phyloP scores from a whole-genome alignment of 140 eudicot genomes.

The Artemisia princeps region DNA sequence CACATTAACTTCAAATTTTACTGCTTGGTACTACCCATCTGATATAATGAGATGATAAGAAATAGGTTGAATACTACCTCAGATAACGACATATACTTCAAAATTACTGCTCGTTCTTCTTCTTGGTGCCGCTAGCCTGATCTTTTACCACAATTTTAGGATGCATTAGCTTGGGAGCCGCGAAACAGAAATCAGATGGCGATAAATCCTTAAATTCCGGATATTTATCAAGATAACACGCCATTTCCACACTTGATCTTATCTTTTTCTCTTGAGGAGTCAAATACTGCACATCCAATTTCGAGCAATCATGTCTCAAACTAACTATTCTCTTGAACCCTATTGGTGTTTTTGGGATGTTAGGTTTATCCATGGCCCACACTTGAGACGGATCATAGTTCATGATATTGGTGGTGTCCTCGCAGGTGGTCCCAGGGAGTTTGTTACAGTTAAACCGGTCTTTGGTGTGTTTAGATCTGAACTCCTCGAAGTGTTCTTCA shows the following conservation, averaged over 20 bases:
- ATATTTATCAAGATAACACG: constrained; percentile 4
- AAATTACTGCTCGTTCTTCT: background rate
- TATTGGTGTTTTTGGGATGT: constrained; percentile 15
- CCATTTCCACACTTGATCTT: background rate
- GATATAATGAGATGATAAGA: no score
- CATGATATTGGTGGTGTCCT: constrained; percentile 12
- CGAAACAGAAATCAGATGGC: constrained; percentile 12
- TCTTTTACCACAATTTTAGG: constrained; percentile 5
- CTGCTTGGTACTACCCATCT: no score
- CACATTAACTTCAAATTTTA: no score
- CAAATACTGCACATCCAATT: constrained; percentile 8
- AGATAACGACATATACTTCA: background rate
- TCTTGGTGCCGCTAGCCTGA: background rate
- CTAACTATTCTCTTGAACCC: constrained; percentile 10
- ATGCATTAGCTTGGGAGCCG: constrained; percentile 5
- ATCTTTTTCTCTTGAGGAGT: constrained; percentile 7
- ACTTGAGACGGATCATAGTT: background rate
- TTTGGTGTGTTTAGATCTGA: background rate
- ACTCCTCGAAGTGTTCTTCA: constrained; percentile 18
- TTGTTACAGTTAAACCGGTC: constrained; percentile 16
- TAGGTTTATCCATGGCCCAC: constrained; percentile 15
- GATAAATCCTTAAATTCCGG: constrained; percentile 8
- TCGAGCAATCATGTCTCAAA: constrained; percentile 5
- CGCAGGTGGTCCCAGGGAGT: constrained; percentile 13
- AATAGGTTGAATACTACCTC: no score